These are phyloP conservation scores for Aquilaria agallochum DNA, from an alignment of 441 rosid species.

Conservation along the genomic window DNA sequence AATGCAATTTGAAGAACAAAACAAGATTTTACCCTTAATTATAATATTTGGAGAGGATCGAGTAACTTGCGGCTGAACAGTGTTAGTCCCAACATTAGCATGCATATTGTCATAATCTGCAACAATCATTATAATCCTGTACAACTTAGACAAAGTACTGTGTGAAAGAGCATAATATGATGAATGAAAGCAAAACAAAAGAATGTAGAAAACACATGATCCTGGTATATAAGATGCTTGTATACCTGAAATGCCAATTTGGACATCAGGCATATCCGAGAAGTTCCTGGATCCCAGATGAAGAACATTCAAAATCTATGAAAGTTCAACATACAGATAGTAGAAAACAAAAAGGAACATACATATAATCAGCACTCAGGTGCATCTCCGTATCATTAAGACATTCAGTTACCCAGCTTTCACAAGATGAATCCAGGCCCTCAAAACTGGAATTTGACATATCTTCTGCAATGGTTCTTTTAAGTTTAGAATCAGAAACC, in stretches of 20 bases:
- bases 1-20: constrained; percentile 2
- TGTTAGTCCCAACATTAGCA: constrained; percentile 33
- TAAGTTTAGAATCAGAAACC: constrained; percentile 2
- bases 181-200: too few species aligned
- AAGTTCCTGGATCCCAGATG: constrained; percentile 41
- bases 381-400: constrained; percentile 60
- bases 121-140: neutral
- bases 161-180: too few species aligned
- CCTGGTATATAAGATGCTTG: too few species aligned
- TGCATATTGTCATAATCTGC: constrained; percentile 58
- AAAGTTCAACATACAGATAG: constrained; percentile 15
- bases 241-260: constrained; percentile 21
- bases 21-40: constrained; percentile 52
- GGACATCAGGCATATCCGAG: constrained; percentile 53
- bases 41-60: constrained; percentile 59
- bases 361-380: constrained; percentile 51
- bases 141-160: too few species aligned
- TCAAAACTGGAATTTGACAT: constrained; percentile 41
- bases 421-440: constrained; percentile 55
- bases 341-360: constrained; percentile 26
- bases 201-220: too few species aligned
- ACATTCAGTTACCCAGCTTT: constrained; percentile 74
- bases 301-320: constrained; percentile 19
- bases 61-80: constrained; percentile 39
- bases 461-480: constrained; percentile 27